Base-by-base conservation (phyloP, 169 alveolate species). In the Cryptosporidium ubiquitum region DNA sequence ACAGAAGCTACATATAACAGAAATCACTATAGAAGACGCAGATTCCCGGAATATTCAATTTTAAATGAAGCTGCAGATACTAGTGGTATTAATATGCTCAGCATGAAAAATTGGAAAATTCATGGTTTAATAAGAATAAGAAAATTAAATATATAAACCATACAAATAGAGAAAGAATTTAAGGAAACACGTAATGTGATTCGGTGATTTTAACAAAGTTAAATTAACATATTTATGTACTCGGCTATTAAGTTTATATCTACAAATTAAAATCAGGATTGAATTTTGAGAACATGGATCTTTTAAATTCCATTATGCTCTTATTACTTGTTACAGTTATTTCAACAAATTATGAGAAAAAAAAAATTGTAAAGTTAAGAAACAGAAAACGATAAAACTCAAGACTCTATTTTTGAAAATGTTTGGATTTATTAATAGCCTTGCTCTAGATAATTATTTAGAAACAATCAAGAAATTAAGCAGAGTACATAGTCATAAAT, bases 331-430 rank as follows among this genome's bases (percentile, higher is more conserved):
- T 47, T 3, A 64, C 10, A 64, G 71, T 26, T 20, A 64, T 26
- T 3, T 14, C 33, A 35, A 64, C 71, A 64, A 64, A 64, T 29
- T 47, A 49, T 0, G 71, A 64, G 51, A 64, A 64, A 64, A 64
- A 31, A 26, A 64, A n/a, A 26, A 37, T 64, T 33, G 18, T 4
- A 12, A 14, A 37, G 47, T 64, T 26, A n/a, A 26, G 49, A 31
- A 64, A 29, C 9, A 64, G 23, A 64, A 64, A 64, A 64, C 29
- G 31, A 20, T 33, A 64, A 0, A 37, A 64, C 23, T n/a, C 71
- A 47, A 31, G 49, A 20, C 33, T 64, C 29, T 9, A 64, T 16
- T 33, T 9, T 64, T 64, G 52, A 37, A 31, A 64, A 37, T n/a
- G 14, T n/a, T 64, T 5, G 71, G 23, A 49, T 0, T 64, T 18